phyloP scores from a whole-genome alignment of 2,329 filamentous ascomycete species.

The Ceratocystis cubensis region DNA sequence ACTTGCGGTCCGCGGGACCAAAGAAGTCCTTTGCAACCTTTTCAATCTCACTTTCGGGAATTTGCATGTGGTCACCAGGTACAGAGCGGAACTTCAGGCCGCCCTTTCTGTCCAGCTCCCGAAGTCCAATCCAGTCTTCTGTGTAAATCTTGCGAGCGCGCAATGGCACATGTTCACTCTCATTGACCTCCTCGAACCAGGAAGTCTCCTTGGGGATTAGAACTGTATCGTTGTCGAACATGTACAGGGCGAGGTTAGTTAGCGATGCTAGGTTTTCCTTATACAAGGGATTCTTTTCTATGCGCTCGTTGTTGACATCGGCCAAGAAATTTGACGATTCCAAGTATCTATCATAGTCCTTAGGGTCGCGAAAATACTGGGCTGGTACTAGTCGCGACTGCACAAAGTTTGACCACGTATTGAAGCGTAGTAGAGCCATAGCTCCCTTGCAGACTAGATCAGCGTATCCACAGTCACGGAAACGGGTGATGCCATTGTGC shows the following conservation, averaged over 20 bases:
- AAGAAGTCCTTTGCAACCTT: constrained; percentile 56
- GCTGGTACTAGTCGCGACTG: constrained; percentile 77
- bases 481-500: constrained; percentile 82
- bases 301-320: constrained; percentile 89
- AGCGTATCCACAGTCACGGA: constrained; percentile 55
- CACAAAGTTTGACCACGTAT: constrained; percentile 68
- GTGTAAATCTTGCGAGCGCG: constrained; percentile 61
- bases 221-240: constrained; percentile 76
- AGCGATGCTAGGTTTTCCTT: constrained; percentile 55
- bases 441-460: constrained; percentile 76
- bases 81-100: constrained; percentile 62
- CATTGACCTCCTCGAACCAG: constrained; percentile 83
- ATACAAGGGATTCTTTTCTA: constrained; percentile 61
- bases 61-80: constrained; percentile 71
- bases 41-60: constrained; percentile 53
- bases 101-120: constrained; percentile 62
- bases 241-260: constrained; percentile 73
- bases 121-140: constrained; percentile 89
- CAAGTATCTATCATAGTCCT: constrained; percentile 60
- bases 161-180: constrained; percentile 53
- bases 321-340: constrained; percentile 76
- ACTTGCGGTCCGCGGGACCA: constrained; percentile 38
- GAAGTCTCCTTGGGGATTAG: constrained; percentile 81
- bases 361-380: constrained; percentile 77
- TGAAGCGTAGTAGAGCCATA: constrained; percentile 62